Base-by-base conservation (phyloP, 2,329 filamentous ascomycete genomes). In the Penicillium sp. region DNA sequence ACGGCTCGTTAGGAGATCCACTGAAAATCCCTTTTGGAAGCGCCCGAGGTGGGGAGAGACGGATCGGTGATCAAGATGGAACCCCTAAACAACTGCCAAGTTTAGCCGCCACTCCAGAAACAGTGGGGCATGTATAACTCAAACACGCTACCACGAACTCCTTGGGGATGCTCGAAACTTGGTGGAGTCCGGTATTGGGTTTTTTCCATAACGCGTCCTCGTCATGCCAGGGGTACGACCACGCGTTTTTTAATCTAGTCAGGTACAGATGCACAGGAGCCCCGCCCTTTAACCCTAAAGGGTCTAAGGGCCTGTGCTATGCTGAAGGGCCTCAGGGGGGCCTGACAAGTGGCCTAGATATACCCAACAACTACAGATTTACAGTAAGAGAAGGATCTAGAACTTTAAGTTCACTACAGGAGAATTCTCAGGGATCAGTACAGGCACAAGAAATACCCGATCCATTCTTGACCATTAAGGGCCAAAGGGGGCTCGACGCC, bases 121-220 rank as follows among this genome's bases (percentile, higher is more conserved):
- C 44, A 67, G 66, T 67, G 67, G 61, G 61, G 23, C 59, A 48
- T 56, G 53, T 69, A 45, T 69, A 69, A 60, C 63, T 70, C 68
- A 70, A 71, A 71, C 69, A 62, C 68, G 59, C 68, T 67, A 69
- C 53, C 48, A 57, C 66, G 61, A 67, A 60, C 63, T 59, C 58
- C 43, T 49, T 55, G 49, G 52, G 40, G 50, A 31, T n/a, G n/a
- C n/a, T n/a, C 29, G 29, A 14, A 31, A 31, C 29, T 31, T 31
- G 14, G 33, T 47, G 45, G 51, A 41, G 27, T 45, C 26, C 44
- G 27, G 44, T 42, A 49, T n/a, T n/a, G n/a, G n/a, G n/a, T 47
- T n/a, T 35, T n/a, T 48, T 48, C 12, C 15, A 20, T 11, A 49
- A 49, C 46, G 45, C 45, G 45, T 48, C 44, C 44, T 47, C 29